Evolutionary conservation across 208 protist genomes (phyloP), one percentile per base, ranked within the genome.

Genomic region (Herpetomonas tarakana): DNA sequence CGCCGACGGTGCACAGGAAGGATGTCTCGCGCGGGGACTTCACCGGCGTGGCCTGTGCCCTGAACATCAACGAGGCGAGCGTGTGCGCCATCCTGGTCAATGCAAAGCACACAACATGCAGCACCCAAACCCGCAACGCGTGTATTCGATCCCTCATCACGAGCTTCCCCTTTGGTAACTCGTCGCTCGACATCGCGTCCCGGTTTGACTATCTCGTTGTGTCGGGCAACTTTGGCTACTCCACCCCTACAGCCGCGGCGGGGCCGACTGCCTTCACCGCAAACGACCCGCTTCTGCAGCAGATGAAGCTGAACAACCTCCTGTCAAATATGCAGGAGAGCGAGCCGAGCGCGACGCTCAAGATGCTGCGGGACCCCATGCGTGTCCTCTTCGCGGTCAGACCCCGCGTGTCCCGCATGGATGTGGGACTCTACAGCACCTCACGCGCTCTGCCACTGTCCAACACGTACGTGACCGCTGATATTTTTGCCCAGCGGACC

Each of bases 131-230:
- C 2, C 71, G 79, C 1, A 73, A 78, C 1, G 66, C 65, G 0
- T 69, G 41, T 21, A 60, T 94, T n/a, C 75, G 78, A 11, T 62
- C 68, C 0, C 58, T 94, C 16, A 70, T 91, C 38, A 68, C 75
- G 16, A 69, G 57, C 45, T 78, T 90, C 27, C 69, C 76, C 1
- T 86, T 94, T 46, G 79, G 60, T 0, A 71, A 89, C 65, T 27
- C 35, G 1, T 58, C 51, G 26, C 61, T 91, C 47, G 88, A 91
- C 46, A 65, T 86, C 39, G 67, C 57, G 16, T 56, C 66, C n/a
- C 65, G 81, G 7, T 91, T 90, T 53, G 88, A 94, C 58, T 94
- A 91, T 60, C 54, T 88, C 54, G 53, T 94, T 21, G 74, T 84
- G 3, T 77, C 76, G 2, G 81, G 84, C 18, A 58, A 58, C 57